Evolutionary conservation across 2,329 filamentous ascomycete genomes (phyloP), one percentile per base, ranked within the genome.

Genomic region (Chrysoporthe austroafricana): DNA sequence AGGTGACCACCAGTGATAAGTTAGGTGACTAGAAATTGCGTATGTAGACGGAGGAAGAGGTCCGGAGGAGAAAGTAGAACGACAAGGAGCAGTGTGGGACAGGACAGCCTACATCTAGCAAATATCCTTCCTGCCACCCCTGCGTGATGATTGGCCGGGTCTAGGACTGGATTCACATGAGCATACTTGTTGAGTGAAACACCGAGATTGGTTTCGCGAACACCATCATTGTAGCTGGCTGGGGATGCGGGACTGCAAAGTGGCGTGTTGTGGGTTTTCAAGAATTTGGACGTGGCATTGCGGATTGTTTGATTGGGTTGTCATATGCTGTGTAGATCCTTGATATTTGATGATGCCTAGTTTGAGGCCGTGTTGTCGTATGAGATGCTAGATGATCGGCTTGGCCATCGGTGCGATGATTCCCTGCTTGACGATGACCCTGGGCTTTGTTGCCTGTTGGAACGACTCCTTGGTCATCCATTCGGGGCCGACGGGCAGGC

Each of bases 391-490:
- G 46, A 76, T 73, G 63, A 76, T 83, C 21, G 95, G 95, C 81
- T 91, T 94, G 67, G 90, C 88, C 87, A 99, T 92, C 52, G 96
- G 92, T 74, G 88, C 86, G 79, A 99, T 94, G 72, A 96, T 85
- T 59, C 96, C 96, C 81, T 94, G 92, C 84, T 97, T 97, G 78
- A 97, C 83, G 78, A 98, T 84, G 72, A 98, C 87, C 74, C 93
- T 88, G 68, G 96, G 96, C 86, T 95, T 97, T 69, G 92, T 97
- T 70, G 88, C 88, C 73, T 91, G 88, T 83, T 98, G 94, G 85
- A 96, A 96, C 16, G 91, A 93, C 82, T 93, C 89, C 86, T 97
- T 97, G n/a, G 95, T 98, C 73, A 90, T 89, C 94, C 95, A 99
- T 79, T 99, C 95, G 18, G 91, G 93, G 1, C 96, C 96, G 69